Evolutionary conservation across 305 asterid genomes (phyloP).

Genomic region (Stenogyne calaminthoides): DNA sequence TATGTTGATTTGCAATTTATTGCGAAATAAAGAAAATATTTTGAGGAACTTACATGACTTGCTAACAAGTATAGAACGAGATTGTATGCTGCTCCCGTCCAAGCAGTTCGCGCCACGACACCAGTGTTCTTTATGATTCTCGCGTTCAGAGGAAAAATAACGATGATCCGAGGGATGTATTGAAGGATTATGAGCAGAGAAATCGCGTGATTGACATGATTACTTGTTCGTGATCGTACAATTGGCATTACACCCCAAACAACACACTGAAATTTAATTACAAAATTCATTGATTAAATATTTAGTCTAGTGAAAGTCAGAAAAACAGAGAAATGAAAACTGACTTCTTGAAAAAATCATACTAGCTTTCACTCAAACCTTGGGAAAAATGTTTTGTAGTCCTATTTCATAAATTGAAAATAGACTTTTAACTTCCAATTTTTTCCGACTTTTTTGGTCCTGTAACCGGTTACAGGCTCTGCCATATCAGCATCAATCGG

Average conservation of each 20-base stretch:
- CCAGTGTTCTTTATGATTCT: constrained; percentile 78
- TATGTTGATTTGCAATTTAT: background rate
- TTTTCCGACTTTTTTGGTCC: too few species aligned
- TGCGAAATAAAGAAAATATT: background rate
- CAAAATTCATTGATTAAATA: background rate
- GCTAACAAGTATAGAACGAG: constrained; percentile 77
- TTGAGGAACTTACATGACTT: constrained; percentile 65
- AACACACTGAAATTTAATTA: constrained; percentile 50
- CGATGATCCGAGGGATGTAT: constrained; percentile 71
- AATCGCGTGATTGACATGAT: constrained; percentile 65
- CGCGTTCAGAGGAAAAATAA: constrained; percentile 70
- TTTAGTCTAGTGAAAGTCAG: background rate
- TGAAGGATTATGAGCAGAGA: constrained; percentile 78
- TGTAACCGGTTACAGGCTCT: too few species aligned
- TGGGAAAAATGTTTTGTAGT: too few species aligned
- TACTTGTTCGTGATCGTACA: constrained; percentile 37
- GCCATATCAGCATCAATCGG: too few species aligned
- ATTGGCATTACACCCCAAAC: constrained; percentile 74
- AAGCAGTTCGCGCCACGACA: constrained; percentile 77
- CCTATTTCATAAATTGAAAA: too few species aligned
- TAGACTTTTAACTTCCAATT: too few species aligned
- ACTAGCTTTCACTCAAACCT: too few species aligned
- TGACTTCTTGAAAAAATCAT: too few species aligned
- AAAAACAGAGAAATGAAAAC: background rate
- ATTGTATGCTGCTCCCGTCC: constrained; percentile 94